phyloP scores from a whole-genome alignment of 139 green algal species.

The Asterochloris erici region DNA sequence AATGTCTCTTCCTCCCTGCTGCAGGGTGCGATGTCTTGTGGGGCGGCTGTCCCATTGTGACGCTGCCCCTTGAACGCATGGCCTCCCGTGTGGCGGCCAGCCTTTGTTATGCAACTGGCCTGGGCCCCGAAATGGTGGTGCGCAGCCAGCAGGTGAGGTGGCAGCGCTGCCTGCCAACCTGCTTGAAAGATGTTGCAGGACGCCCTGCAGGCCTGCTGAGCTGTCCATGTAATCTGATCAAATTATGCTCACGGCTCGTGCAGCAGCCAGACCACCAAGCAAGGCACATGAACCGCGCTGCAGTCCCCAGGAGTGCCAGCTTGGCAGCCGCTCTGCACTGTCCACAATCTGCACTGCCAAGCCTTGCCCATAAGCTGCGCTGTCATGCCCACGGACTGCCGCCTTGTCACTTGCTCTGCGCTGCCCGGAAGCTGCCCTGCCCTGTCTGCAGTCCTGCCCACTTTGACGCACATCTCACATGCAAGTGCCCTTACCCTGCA shows the following conservation, averaged over 20 bases:
- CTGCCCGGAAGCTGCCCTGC: too few relatives aligned
- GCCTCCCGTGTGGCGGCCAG: constrained; percentile 78
- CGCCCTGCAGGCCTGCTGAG: background rate
- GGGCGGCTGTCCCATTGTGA: constrained; percentile 85
- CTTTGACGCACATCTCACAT: too few relatives aligned
- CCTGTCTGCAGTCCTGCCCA: too few relatives aligned
- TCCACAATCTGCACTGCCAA: too few relatives aligned
- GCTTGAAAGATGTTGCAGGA: background rate
- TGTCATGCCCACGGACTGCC: too few relatives aligned
- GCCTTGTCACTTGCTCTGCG: too few relatives aligned
- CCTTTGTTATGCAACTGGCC: constrained; percentile 70
- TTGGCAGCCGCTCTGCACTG: too few relatives aligned
- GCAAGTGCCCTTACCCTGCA: background rate
- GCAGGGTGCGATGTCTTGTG: constrained; percentile 85
- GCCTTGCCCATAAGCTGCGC: too few relatives aligned
- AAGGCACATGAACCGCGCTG: too few relatives aligned
- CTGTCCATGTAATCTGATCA: background rate
- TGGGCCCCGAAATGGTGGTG: constrained; percentile 74
- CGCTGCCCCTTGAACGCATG: constrained; percentile 84
- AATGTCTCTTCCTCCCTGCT: background rate
- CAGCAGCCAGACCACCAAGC: too few relatives aligned
- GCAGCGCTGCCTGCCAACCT: background rate
- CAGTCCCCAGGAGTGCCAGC: too few relatives aligned
- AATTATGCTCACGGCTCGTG: background rate
- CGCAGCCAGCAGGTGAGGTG: constrained; percentile 23